Percentiles rank a stretch among this genome's conserved stretches.
Evolutionary conservation across 2,329 filamentous ascomycete species (phyloP).

Genomic region (Alternaria gansuensis): DNA sequence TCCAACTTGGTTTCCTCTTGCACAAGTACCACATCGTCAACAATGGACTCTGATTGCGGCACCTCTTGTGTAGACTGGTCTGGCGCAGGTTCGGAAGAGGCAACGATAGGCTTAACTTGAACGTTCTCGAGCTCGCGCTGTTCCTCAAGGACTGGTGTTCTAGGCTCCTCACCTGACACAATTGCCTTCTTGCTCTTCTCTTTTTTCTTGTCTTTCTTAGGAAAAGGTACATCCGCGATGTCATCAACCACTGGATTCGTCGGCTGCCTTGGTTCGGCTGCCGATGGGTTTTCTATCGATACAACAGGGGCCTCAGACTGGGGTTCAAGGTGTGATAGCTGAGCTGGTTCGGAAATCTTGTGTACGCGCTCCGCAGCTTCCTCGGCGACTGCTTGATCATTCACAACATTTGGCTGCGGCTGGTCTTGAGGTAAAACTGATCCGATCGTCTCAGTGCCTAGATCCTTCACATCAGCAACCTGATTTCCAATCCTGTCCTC

Average conservation of each 20-base stretch:
- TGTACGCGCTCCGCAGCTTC: neutral
- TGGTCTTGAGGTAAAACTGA: neutral
- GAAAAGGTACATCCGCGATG: constrained; percentile 3
- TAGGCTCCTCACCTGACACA: constrained; percentile 21
- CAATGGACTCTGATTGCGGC: constrained; percentile 1
- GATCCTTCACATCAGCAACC: neutral
- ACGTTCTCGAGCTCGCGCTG: constrained; percentile 12
- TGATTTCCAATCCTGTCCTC: neutral
- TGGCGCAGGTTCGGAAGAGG: neutral
- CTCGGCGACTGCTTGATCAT: neutral
- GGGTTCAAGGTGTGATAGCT: neutral
- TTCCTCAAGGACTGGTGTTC: constrained; percentile 23
- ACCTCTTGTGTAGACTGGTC: constrained; percentile 8
- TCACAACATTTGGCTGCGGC: neutral
- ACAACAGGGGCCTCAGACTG: neutral
- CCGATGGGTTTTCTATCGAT: constrained; percentile 2
- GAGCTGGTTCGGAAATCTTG: neutral
- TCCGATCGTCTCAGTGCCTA: neutral
- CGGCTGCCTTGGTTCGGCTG: neutral
- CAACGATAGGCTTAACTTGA: neutral
- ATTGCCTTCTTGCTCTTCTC: constrained; percentile 40
- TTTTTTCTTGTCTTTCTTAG: constrained; percentile 42
- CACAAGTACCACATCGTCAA: neutral
- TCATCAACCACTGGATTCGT: constrained; percentile 6
- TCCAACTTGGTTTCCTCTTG: constrained; percentile 12